These are phyloP conservation scores for Podosphaera aphanis DNA, from an alignment of 2,329 filamentous ascomycete species.

Conservation along the genomic window DNA sequence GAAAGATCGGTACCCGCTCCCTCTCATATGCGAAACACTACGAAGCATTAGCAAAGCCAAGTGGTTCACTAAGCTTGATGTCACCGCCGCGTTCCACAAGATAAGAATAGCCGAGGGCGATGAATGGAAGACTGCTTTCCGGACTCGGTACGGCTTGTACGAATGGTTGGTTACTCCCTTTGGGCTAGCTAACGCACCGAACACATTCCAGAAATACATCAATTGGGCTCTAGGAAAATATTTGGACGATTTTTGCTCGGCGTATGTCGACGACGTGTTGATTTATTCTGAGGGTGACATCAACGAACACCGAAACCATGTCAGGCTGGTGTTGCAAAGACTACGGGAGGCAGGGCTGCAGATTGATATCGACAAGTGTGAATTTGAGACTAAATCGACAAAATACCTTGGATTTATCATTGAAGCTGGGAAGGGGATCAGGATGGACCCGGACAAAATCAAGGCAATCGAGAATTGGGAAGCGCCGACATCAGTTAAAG, in stretches of 20 bases:
- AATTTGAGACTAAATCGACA: constrained; percentile 2
- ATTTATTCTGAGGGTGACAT: constrained; percentile 1
- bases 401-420: too few species aligned
- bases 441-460: too few species aligned
- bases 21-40: not conserved
- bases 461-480: too few species aligned
- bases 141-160: too few species aligned
- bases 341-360: constrained; percentile 1
- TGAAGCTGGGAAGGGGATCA: too few species aligned
- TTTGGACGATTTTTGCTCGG: constrained; percentile 1
- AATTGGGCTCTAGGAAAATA: constrained; percentile 1
- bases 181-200: not conserved
- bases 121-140: constrained; percentile 1
- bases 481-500: too few species aligned
- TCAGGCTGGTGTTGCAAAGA: constrained; percentile 1
- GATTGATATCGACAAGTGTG: constrained; percentile 2
- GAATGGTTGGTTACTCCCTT: too few species aligned
- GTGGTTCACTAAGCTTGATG: not conserved
- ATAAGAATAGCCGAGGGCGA: constrained; percentile 1
- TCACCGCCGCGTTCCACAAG: not conserved
- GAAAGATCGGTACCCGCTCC: not conserved
- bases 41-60: not conserved
- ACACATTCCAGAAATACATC: constrained; percentile 2
- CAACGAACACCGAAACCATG: not conserved
- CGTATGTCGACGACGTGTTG: constrained; percentile 2